These are phyloP conservation scores for Linum usitatissimum DNA, from an alignment of 345 rosid genomes.

Conservation along the genomic window DNA sequence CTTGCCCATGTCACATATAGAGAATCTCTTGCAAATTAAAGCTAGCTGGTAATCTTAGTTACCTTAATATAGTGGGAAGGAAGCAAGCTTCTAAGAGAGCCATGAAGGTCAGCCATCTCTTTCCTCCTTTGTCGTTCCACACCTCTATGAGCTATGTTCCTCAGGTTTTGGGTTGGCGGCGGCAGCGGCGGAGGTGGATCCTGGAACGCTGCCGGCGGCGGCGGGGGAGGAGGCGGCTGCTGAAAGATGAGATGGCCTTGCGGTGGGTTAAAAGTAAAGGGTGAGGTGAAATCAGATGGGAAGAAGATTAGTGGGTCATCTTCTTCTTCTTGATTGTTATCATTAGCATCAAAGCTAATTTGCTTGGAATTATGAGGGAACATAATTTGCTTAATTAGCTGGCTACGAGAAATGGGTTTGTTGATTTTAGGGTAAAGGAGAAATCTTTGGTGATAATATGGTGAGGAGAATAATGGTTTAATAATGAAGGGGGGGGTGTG, in stretches of 20 bases:
- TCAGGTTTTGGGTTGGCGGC: not conserved
- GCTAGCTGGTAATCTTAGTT: too few species aligned
- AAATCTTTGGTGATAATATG: too few species aligned
- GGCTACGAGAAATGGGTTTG: too few species aligned
- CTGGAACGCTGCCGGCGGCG: not conserved
- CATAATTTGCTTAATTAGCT: not conserved
- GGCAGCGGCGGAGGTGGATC: not conserved
- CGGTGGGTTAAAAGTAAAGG: not conserved
- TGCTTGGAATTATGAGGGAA: not conserved
- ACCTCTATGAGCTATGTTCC: slow-evolving; percentile 1
- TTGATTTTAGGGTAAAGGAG: too few species aligned
- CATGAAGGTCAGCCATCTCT: not conserved
- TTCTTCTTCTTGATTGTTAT: not conserved
- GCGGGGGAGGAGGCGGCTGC: not conserved
- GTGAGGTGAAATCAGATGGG: not conserved
- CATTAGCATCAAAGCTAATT: not conserved
- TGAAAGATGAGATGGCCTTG: not conserved
- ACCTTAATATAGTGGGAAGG: not conserved
- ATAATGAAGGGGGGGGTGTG: too few species aligned
- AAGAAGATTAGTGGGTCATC: not conserved
- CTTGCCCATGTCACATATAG: too few species aligned
- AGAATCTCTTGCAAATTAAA: too few species aligned
- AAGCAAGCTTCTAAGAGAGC: not conserved
- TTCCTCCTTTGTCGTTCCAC: slow-evolving; percentile 1
- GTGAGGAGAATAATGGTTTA: too few species aligned